These are phyloP conservation scores for Metschnikowia baotianmanensis DNA, from an alignment of 805 yeast genomes.

Conservation along the genomic window DNA sequence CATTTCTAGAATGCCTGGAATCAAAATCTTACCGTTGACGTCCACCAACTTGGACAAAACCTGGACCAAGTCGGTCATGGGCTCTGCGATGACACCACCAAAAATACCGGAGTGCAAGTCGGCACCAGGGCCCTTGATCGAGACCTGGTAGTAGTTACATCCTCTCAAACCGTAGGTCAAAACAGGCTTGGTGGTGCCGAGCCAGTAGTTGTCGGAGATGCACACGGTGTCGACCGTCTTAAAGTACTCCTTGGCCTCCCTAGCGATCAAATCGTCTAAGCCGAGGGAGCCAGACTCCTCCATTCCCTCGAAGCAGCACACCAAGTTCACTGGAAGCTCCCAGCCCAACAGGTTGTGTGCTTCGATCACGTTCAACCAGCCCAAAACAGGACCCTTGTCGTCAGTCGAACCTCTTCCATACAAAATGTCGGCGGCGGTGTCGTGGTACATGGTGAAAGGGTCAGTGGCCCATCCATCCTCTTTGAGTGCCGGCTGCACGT, in stretches of 20 bases:
- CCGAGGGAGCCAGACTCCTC: constrained; percentile 97
- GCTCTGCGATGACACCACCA: constrained; percentile 97
- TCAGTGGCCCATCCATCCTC: constrained; percentile 97
- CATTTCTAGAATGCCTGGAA: constrained; percentile 90
- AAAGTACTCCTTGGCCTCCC: constrained; percentile 79
- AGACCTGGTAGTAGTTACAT: constrained; percentile 84
- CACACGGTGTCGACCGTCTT: constrained; percentile 91
- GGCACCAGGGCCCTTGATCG: constrained; percentile 88
- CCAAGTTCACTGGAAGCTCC: constrained; percentile 90
- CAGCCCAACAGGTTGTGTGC: constrained; percentile 83
- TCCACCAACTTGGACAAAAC: constrained; percentile 77
- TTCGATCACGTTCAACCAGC: constrained; percentile 91
- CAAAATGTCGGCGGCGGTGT: constrained; percentile 62
- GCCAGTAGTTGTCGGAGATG: constrained; percentile 97
- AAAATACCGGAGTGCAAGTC: constrained; percentile 97
- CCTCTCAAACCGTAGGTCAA: constrained; percentile 98
- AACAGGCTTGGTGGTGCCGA: constrained; percentile 95
- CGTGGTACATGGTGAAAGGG: constrained; percentile 70
- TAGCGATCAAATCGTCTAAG: constrained; percentile 74
- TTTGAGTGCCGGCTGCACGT: constrained; percentile 90
- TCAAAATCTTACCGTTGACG: constrained; percentile 74
- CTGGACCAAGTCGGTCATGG: constrained; percentile 88
- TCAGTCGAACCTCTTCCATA: constrained; percentile 96
- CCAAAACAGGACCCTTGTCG: constrained; percentile 97
- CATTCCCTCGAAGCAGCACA: constrained; percentile 97